Base-by-base conservation (phyloP, 2,329 filamentous ascomycete genomes). In the Elsinoe australis region DNA sequence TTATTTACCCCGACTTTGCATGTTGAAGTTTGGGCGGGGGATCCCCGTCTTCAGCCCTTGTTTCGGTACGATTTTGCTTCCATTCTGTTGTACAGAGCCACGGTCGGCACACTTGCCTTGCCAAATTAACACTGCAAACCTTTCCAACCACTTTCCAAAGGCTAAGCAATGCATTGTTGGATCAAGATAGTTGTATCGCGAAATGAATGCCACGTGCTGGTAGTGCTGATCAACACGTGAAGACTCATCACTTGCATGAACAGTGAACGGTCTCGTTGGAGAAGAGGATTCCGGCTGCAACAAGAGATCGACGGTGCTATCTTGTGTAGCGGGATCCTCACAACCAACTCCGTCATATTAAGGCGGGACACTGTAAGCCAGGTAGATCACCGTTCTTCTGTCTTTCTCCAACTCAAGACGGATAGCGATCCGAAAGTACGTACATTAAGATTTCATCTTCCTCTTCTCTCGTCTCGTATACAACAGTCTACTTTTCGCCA, bases 221-320 rank as follows among this genome's bases (percentile, higher is more conserved):
- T 41, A 21, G 2, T 15, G 36, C 15, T 41, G 36, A 41, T 41
- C 36, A 41, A 15, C 22, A 41, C 28, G 36, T n/a, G n/a, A n/a
- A n/a, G n/a, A n/a, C n/a, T n/a, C 36, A 41, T 41, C 12, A 28
- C 36, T 26, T 41, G 36, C 36, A 41, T 41, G 22, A 41, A 41
- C 12, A 19, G 8, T 5, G 7, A 21, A 6, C 15, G n/a, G 17
- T 44, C 38, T 14, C 17, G 26, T 44, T 44, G 39, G 39, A 44
- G 26, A 44, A 32, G 6, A 29, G 12, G 36, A 14, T 12, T 18
- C 18, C 26, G 24, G 24, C 24, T 29, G 24, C 12, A 28, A 24
- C 26, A 32, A 18, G 17, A 4, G 39, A 44, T 44, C 39, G 39
- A 44, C 39, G 32, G 39, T 29, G 17, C 39, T 19, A 44, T 44